These are phyloP conservation scores for Colletotrichum eremochloae DNA, from an alignment of 2,329 filamentous ascomycete species.

Conservation along the genomic window DNA sequence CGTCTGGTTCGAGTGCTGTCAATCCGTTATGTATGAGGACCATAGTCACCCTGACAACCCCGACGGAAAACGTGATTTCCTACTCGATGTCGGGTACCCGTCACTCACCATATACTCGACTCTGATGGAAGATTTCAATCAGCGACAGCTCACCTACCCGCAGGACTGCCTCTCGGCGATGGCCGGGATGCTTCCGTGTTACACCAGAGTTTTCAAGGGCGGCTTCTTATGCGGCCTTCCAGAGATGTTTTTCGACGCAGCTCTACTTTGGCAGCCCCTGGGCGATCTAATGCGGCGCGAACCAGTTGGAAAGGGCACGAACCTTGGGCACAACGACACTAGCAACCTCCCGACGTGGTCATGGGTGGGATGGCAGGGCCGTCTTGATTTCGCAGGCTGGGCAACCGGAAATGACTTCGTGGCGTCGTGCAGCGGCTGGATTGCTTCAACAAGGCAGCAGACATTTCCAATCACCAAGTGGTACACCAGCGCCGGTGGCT, in stretches of 20 bases:
- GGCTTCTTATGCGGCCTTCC: conserved; percentile 2
- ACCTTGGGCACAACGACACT: no score
- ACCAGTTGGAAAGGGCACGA: neutral
- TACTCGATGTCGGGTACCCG: neutral
- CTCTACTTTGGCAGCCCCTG: neutral
- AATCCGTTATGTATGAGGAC: neutral
- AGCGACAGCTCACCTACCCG: neutral
- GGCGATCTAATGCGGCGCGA: neutral
- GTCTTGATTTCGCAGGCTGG: neutral
- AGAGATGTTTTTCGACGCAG: conserved; percentile 6
- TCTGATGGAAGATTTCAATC: neutral
- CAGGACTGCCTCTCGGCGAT: neutral
- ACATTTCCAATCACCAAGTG: neutral
- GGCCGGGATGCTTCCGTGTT: neutral
- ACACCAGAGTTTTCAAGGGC: neutral
- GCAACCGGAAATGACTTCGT: neutral
- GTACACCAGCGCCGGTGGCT: neutral
- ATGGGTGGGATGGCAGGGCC: conserved; percentile 8
- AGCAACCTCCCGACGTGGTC: conserved; percentile 4
- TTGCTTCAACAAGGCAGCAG: neutral
- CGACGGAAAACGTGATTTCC: neutral
- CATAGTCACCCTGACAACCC: neutral
- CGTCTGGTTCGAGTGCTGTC: neutral
- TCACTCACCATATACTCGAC: neutral
- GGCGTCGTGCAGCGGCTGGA: neutral